Evolutionary conservation across 176 grass and related monocot genomes (phyloP).

Genomic region (Dactylis glomerata): DNA sequence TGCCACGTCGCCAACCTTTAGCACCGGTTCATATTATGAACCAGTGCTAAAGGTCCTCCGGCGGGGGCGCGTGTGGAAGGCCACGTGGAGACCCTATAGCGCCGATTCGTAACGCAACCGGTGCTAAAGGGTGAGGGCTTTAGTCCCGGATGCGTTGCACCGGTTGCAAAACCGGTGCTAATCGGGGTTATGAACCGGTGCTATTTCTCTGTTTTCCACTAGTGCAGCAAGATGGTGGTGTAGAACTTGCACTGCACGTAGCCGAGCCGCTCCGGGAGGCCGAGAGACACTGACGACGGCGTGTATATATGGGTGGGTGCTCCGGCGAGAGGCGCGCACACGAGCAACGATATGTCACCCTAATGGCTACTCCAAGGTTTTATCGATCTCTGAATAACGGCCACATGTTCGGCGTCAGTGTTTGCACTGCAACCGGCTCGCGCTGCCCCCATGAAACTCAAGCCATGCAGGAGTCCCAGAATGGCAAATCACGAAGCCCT

Average conservation of each 20-base stretch:
- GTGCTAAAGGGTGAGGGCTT: too few relatives aligned
- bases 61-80: too few relatives aligned
- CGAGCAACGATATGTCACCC: not conserved
- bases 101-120: too few relatives aligned
- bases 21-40: too few relatives aligned
- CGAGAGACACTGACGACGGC: slow-evolving; percentile 27
- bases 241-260: slow-evolving; percentile 67
- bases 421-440: not conserved
- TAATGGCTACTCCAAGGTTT: not conserved
- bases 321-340: too few relatives aligned
- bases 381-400: not conserved
- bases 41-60: too few relatives aligned
- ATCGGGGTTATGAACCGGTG: too few relatives aligned
- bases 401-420: not conserved
- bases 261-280: slow-evolving; percentile 58
- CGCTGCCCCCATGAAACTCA: not conserved
- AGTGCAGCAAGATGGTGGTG: slow-evolving; percentile 52
- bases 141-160: too few relatives aligned
- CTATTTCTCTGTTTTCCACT: too few relatives aligned
- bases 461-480: not conserved
- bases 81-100: too few relatives aligned
- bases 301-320: not conserved
- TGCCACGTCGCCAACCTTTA: too few relatives aligned
- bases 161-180: too few relatives aligned
- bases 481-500: not conserved